Evolutionary conservation across 1,139 yeast species (phyloP).

Genomic region (Casaregolazyma suthepensis): DNA sequence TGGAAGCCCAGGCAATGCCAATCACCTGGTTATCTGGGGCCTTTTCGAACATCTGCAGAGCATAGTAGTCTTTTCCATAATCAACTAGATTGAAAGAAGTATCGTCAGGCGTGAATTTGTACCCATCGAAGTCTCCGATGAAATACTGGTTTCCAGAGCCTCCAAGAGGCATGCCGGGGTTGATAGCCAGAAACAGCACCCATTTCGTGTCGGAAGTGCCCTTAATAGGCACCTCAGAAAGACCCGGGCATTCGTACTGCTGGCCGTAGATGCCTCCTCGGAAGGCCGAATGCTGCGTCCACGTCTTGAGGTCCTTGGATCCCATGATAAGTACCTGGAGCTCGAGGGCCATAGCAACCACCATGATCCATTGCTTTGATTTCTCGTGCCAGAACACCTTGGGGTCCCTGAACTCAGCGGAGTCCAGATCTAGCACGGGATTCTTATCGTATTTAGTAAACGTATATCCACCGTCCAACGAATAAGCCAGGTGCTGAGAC

Average conservation of each 20-base stretch:
- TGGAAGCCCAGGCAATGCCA: slow-evolving; percentile 38
- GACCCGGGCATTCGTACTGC: slow-evolving; percentile 26
- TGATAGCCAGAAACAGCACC: slow-evolving; percentile 6
- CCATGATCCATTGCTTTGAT: slow-evolving; percentile 35
- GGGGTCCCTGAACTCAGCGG: slow-evolving; percentile 37
- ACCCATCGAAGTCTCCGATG: slow-evolving; percentile 38
- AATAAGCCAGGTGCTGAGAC: slow-evolving; percentile 34
- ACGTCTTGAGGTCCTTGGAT: slow-evolving; percentile 29
- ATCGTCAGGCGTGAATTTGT: slow-evolving; percentile 30
- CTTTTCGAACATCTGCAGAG: slow-evolving; percentile 29
- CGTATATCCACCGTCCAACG: slow-evolving; percentile 35
- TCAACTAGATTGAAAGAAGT: slow-evolving; percentile 29
- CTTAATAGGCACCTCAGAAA: slow-evolving; percentile 1
- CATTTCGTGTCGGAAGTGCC: slow-evolving; percentile 5
- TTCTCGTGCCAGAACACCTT: slow-evolving; percentile 37
- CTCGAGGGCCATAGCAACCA: slow-evolving; percentile 33
- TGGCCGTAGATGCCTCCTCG: slow-evolving; percentile 32
- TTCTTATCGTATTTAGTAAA: slow-evolving; percentile 30
- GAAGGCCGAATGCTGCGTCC: slow-evolving; percentile 32
- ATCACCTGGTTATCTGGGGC: slow-evolving; percentile 22
- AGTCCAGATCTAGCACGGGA: slow-evolving; percentile 32
- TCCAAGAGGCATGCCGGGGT: slow-evolving; percentile 29
- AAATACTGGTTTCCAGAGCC: slow-evolving; percentile 37
- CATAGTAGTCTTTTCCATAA: slow-evolving; percentile 22
- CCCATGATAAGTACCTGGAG: slow-evolving; percentile 32